Percentiles rank a stretch among this genome's conserved stretches.
Evolutionary conservation across 306 rosid species (phyloP).

Genomic region (Benincasa hispida): DNA sequence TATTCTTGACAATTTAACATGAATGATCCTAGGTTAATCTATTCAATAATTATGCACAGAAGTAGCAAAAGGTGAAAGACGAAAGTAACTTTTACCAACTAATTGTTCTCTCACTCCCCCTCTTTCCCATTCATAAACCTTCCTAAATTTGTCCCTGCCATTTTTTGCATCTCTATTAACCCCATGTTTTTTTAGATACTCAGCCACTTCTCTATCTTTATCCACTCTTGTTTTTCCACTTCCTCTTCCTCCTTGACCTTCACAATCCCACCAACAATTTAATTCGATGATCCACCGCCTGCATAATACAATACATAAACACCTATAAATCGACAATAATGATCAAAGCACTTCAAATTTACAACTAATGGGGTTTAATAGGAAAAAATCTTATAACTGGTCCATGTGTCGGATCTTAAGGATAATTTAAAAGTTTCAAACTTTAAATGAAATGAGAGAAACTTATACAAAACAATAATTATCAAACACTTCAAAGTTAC

Average conservation of each 20-base stretch:
- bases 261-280: neutral
- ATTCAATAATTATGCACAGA: too few species aligned
- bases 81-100: slow-evolving; percentile 78
- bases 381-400: neutral
- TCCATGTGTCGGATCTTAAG: neutral
- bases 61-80: slow-evolving; percentile 95
- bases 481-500: too few species aligned
- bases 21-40: too few species aligned
- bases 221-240: slow-evolving; percentile 84
- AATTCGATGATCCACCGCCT: neutral
- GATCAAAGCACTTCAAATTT: neutral
- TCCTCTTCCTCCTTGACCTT: slow-evolving; percentile 9
- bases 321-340: neutral
- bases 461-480: too few species aligned
- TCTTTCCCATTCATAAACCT: slow-evolving; percentile 95
- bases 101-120: slow-evolving; percentile 66
- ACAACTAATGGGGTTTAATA: neutral
- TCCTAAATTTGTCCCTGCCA: slow-evolving; percentile 92
- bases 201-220: slow-evolving; percentile 88
- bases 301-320: neutral
- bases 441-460: neutral
- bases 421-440: neutral
- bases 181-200: slow-evolving; percentile 58
- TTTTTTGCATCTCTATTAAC: slow-evolving; percentile 69
- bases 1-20: too few species aligned